These are phyloP conservation scores for Rhodotorula sp. DNA, from an alignment of 1,284 basidiomycete genomes.

Conservation along the genomic window DNA sequence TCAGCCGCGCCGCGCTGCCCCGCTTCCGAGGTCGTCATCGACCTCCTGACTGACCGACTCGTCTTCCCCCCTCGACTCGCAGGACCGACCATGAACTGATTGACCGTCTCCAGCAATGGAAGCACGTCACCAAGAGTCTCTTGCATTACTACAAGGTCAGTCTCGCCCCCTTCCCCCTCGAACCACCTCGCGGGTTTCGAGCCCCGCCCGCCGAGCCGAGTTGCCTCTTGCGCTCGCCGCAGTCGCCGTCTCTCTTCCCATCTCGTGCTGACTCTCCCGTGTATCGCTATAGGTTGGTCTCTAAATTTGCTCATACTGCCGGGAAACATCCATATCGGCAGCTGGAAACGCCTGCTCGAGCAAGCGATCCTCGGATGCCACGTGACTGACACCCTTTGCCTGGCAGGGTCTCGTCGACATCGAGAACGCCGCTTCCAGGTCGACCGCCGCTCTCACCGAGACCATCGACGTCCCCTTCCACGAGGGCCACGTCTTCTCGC, in stretches of 20 bases:
- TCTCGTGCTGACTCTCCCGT: background rate
- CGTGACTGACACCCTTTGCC: background rate
- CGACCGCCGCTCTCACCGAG: slow-evolving; percentile 35
- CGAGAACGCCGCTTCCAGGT: slow-evolving; percentile 28
- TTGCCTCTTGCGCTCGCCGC: background rate
- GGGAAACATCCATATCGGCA: too few species aligned
- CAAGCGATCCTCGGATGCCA: background rate
- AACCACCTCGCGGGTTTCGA: background rate
- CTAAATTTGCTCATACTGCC: background rate
- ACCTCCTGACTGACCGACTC: background rate
- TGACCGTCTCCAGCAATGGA: slow-evolving; percentile 41
- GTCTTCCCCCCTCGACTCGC: background rate
- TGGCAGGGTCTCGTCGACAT: slow-evolving; percentile 36
- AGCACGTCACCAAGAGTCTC: slow-evolving; percentile 41
- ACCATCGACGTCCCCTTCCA: slow-evolving; percentile 41
- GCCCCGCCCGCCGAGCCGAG: background rate
- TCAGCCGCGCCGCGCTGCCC: background rate
- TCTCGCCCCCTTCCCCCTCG: background rate
- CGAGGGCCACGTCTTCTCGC: slow-evolving; percentile 42
- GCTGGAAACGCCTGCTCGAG: too few species aligned
- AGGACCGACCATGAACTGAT: slow-evolving; percentile 36
- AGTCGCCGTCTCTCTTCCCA: background rate
- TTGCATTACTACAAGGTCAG: slow-evolving; percentile 38
- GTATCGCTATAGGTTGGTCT: background rate
- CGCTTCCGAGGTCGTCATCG: too few species aligned